Percentiles rank a stretch among this genome's conserved stretches.
Evolutionary conservation across 2,329 filamentous ascomycete species (phyloP).

Genomic region (Laburnicola sp.): DNA sequence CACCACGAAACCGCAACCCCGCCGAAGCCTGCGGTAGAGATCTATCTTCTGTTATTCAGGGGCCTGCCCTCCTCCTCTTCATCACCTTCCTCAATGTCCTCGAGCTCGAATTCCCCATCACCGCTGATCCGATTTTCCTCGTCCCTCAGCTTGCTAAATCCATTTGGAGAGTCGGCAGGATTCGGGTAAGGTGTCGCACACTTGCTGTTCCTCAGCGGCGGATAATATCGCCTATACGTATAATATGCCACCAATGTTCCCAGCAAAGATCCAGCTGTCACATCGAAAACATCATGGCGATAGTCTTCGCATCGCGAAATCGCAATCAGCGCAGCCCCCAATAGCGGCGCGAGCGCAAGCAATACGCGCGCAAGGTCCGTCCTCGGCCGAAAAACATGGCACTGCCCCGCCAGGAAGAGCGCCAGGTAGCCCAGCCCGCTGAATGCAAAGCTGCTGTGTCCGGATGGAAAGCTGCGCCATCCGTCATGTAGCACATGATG

Average conservation of each 20-base stretch:
- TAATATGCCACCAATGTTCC: constrained; percentile 60
- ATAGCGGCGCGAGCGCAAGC: constrained; percentile 58
- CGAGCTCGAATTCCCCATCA: constrained; percentile 41
- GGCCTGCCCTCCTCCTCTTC: constrained; percentile 25
- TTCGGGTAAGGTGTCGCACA: constrained; percentile 58
- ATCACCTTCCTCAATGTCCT: constrained; percentile 37
- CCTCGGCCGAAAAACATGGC: constrained; percentile 61
- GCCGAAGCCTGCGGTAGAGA: too few species aligned
- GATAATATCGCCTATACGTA: constrained; percentile 64
- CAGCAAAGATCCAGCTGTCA: constrained; percentile 58
- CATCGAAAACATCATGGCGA: constrained; percentile 66
- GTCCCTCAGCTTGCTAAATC: constrained; percentile 48
- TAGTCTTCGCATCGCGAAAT: constrained; percentile 66
- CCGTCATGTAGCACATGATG: constrained; percentile 76
- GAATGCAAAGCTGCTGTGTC: constrained; percentile 79
- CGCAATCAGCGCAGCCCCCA: constrained; percentile 63
- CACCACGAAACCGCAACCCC: too few species aligned
- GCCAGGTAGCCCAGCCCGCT: constrained; percentile 75
- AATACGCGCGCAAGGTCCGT: constrained; percentile 61
- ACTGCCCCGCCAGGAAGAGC: constrained; percentile 69
- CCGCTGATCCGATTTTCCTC: constrained; percentile 49
- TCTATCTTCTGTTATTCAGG: constrained; percentile 27
- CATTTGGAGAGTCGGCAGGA: constrained; percentile 36
- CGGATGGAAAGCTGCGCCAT: constrained; percentile 81
- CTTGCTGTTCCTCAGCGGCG: constrained; percentile 52